phyloP scores from a whole-genome alignment of 1,139 yeast species.

The Scheffersomyces illinoinensis region DNA sequence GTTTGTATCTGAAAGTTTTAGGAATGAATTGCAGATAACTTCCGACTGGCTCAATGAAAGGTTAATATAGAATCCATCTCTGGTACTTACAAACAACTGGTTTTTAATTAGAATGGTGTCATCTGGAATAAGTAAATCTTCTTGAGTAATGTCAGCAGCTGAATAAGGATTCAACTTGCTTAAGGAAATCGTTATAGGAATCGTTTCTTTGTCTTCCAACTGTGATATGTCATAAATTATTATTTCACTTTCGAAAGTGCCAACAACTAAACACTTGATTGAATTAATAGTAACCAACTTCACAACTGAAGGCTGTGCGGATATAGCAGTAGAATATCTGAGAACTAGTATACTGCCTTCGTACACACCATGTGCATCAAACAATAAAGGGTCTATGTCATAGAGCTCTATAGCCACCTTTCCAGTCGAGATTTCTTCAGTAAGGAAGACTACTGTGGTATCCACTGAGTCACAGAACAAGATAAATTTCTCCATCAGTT shows the following conservation, averaged over 20 bases:
- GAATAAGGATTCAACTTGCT: conserved; percentile 6
- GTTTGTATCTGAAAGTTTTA: conserved; percentile 29
- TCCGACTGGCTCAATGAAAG: conserved; percentile 2
- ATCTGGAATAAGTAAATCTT: conserved; percentile 8
- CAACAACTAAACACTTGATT: conserved; percentile 5
- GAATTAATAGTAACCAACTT: not conserved
- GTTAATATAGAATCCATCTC: conserved; percentile 15
- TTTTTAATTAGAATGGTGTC: conserved; percentile 5
- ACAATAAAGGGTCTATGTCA: not conserved
- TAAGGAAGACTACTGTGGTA: conserved; percentile 6
- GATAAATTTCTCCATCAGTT: conserved; percentile 2
- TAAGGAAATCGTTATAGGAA: conserved; percentile 3
- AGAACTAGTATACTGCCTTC: not conserved
- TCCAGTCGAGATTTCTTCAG: conserved; percentile 4
- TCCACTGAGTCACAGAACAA: conserved; percentile 5
- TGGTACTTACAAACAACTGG: conserved; percentile 18
- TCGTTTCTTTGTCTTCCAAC: not conserved
- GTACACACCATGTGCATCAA: not conserved
- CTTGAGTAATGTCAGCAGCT: not conserved
- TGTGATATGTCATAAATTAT: not conserved
- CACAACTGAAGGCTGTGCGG: conserved; percentile 9
- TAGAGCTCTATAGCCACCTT: not conserved
- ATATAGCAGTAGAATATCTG: not conserved
- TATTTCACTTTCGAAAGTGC: conserved; percentile 11
- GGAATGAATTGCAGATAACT: conserved; percentile 9